phyloP scores from a whole-genome alignment of 495 filamentous ascomycete genomes.

The Trichoderma virens region DNA sequence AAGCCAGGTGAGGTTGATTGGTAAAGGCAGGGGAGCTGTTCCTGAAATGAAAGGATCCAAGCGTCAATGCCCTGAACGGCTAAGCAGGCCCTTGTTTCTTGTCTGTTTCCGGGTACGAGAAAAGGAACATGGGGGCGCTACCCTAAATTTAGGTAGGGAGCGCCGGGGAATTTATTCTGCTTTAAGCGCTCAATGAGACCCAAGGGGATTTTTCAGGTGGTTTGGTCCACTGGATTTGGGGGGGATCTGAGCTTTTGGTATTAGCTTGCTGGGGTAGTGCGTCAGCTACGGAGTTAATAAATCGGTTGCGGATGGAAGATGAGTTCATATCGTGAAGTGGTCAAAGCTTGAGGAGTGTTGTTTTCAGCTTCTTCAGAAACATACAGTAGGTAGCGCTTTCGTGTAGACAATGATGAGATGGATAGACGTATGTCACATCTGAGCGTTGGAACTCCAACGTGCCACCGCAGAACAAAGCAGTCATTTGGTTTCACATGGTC shows the following conservation, averaged over 20 bases:
- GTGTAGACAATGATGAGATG: neutral
- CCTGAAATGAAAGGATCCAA: constrained; percentile 1
- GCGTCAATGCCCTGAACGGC: neutral
- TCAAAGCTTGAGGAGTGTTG: too few species aligned
- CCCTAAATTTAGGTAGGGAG: neutral
- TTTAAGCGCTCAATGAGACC: neutral
- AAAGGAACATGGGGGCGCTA: neutral
- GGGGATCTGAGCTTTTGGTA: too few species aligned
- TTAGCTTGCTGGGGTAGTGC: too few species aligned
- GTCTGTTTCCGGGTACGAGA: neutral
- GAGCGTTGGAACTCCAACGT: neutral
- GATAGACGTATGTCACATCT: neutral
- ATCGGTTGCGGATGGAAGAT: too few species aligned
- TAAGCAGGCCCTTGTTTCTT: neutral
- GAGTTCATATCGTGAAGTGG: too few species aligned
- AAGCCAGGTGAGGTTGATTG: neutral
- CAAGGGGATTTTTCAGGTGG: neutral
- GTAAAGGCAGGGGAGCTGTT: neutral
- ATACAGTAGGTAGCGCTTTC: too few species aligned
- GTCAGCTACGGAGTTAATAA: too few species aligned
- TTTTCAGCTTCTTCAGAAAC: too few species aligned
- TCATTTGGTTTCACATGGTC: neutral
- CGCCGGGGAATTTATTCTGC: neutral
- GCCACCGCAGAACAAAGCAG: neutral
- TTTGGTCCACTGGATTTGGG: neutral